phyloP scores from a whole-genome alignment of 208 protist genomes.

The Crithidia thermophila region DNA sequence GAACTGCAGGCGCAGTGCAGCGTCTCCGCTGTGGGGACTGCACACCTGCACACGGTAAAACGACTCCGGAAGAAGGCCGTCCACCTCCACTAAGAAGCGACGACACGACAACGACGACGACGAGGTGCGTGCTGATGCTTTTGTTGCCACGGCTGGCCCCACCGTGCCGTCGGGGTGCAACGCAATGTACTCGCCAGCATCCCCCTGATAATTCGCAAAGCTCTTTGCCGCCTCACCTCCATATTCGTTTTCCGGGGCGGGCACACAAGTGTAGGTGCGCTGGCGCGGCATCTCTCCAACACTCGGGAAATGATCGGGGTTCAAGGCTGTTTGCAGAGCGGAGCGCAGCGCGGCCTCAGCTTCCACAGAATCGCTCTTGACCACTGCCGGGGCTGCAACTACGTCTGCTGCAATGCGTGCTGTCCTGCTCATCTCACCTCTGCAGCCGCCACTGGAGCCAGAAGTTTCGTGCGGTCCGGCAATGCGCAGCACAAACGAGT shows the following conservation, averaged over 20 bases:
- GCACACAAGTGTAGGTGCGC: conserved; percentile 15
- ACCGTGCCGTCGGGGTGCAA: conserved; percentile 11
- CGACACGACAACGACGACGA: not conserved
- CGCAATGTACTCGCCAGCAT: not conserved
- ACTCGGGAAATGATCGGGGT: not conserved
- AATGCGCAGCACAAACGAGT: conserved; percentile 9
- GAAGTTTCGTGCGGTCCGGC: conserved; percentile 11
- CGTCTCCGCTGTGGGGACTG: not conserved
- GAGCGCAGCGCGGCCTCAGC: not conserved
- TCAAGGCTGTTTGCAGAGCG: not conserved
- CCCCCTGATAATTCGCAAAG: no score
- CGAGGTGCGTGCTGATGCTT: not conserved
- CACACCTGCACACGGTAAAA: conserved; percentile 23
- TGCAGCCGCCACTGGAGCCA: no score
- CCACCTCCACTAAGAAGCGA: conserved; percentile 4
- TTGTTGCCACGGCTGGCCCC: not conserved
- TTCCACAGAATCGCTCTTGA: no score
- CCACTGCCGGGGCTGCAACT: no score
- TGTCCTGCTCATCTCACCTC: no score
- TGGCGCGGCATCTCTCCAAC: conserved; percentile 3
- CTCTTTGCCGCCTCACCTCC: not conserved
- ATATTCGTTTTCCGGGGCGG: not conserved
- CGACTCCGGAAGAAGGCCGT: conserved; percentile 17
- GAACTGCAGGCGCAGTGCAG: conserved; percentile 10
- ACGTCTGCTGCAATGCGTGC: no score